Conservation (phyloP, 2,329 filamentous ascomycete species). For the Fusarium brevicatenulatum region DNA sequence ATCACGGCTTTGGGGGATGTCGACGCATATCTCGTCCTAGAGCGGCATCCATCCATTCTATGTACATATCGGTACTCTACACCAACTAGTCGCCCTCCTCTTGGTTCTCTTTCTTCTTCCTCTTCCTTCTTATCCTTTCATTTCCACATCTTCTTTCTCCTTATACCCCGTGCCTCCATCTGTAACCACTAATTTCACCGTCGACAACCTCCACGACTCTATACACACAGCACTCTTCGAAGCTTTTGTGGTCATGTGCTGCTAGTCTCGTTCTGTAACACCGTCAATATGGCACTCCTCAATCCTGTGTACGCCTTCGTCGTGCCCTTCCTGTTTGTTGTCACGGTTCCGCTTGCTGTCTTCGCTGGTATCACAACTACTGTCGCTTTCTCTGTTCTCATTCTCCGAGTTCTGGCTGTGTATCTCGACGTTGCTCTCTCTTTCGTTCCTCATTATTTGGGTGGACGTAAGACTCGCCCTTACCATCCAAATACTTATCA, state of each 20-base stretch:
- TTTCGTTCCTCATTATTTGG: conserved; percentile 65
- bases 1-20: conserved; percentile 21
- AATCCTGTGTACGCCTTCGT: conserved; percentile 66
- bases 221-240: not conserved
- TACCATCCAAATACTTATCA: conserved; percentile 37
- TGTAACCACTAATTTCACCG: conserved; percentile 3
- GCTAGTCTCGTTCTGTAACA: conserved; percentile 27
- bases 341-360: conserved; percentile 71
- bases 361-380: conserved; percentile 72
- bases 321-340: conserved; percentile 69
- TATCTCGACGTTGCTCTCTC: conserved; percentile 71
- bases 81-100: conserved; percentile 15
- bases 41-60: conserved; percentile 6
- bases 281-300: conserved; percentile 59
- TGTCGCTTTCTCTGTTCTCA: conserved; percentile 69
- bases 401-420: conserved; percentile 68
- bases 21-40: conserved; percentile 14
- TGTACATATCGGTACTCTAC: conserved; percentile 15
- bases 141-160: not conserved
- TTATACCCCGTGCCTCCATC: not conserved
- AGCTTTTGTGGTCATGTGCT: conserved; percentile 35
- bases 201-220: conserved; percentile 11
- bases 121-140: not conserved
- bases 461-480: conserved; percentile 50
- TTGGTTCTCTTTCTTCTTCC: not conserved